A percentile compares a stretch with the other conserved stretches of the same genome.
phyloP scores from a whole-genome alignment of 2,329 filamentous ascomycete genomes.

The Stemphylium vesicarium region DNA sequence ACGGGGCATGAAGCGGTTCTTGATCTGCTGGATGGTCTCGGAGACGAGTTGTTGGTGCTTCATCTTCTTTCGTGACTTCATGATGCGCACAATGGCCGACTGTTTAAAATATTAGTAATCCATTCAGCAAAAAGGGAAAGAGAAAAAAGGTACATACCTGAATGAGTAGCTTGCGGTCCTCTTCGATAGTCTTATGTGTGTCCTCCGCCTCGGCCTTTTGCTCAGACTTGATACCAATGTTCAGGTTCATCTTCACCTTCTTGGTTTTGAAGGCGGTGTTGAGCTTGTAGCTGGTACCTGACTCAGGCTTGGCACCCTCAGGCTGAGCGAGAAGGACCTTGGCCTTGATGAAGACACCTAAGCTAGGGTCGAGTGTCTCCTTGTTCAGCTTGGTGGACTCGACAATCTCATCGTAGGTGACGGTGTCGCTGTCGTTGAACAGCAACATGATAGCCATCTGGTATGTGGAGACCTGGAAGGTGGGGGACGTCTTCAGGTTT shows the following conservation, averaged over 20 bases:
- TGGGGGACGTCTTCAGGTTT: slow-evolving; percentile 80
- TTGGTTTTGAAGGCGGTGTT: slow-evolving; percentile 98
- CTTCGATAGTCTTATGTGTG: slow-evolving; percentile 99
- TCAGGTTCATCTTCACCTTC: slow-evolving; percentile 96
- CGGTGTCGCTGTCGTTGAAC: slow-evolving; percentile 88
- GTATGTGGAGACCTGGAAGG: slow-evolving; percentile 95
- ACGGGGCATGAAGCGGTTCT: slow-evolving; percentile 89
- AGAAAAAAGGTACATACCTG: slow-evolving; percentile 70
- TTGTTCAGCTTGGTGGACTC: slow-evolving; percentile 78
- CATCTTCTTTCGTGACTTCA: slow-evolving; percentile 99
- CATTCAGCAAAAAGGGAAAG: neutral
- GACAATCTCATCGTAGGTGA: slow-evolving; percentile 87
- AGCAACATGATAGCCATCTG: slow-evolving; percentile 96
- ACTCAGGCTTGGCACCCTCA: slow-evolving; percentile 75
- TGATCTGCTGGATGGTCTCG: slow-evolving; percentile 96
- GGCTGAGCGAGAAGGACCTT: slow-evolving; percentile 80
- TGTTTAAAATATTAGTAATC: slow-evolving; percentile 53
- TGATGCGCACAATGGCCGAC: slow-evolving; percentile 98
- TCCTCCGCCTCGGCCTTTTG: slow-evolving; percentile 95
- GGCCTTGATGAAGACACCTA: slow-evolving; percentile 88
- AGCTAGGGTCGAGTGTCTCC: slow-evolving; percentile 84
- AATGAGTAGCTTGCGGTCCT: slow-evolving; percentile 93
- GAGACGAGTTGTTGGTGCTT: slow-evolving; percentile 94
- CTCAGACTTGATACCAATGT: slow-evolving; percentile 92
- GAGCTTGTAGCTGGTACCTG: slow-evolving; percentile 79